Evolutionary conservation across 805 yeast species (phyloP).

Genomic region (Metschnikowia colocasiae): DNA sequence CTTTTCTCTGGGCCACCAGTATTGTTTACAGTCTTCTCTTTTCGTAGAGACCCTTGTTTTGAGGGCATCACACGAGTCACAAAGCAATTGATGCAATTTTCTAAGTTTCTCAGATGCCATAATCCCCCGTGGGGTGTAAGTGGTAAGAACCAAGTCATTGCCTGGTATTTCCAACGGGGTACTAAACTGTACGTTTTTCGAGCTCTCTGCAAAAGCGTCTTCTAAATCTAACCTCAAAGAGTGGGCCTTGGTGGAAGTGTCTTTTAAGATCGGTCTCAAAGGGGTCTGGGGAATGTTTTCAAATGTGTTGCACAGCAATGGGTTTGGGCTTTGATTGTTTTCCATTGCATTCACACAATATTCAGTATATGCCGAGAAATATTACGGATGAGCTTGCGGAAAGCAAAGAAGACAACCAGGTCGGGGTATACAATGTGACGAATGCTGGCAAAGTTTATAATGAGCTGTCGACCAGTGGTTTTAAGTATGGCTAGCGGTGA

Average conservation of each 20-base stretch:
- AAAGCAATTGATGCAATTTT: background rate
- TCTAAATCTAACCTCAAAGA: background rate
- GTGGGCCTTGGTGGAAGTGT: background rate
- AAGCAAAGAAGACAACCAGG: too few species aligned
- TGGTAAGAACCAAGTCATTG: background rate
- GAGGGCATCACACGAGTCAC: background rate
- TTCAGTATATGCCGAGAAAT: background rate
- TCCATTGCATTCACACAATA: background rate
- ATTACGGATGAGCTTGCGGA: background rate
- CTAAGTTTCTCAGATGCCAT: background rate
- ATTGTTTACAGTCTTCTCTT: background rate
- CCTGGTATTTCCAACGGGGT: constrained; percentile 1
- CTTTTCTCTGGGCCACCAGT: background rate
- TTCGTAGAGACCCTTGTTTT: background rate
- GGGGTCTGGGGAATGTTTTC: background rate
- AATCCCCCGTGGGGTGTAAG: background rate
- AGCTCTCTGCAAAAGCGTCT: background rate
- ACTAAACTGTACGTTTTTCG: background rate
- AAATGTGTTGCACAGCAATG: background rate
- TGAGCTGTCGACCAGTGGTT: background rate
- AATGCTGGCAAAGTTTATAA: background rate
- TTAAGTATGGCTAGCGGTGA: background rate
- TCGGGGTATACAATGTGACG: background rate
- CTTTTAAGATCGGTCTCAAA: background rate
- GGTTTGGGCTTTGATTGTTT: background rate